Percentiles rank a stretch among this genome's conserved stretches.
Evolutionary conservation across 2,329 filamentous ascomycete species (phyloP).

Genomic region (Penicillium thymicola): DNA sequence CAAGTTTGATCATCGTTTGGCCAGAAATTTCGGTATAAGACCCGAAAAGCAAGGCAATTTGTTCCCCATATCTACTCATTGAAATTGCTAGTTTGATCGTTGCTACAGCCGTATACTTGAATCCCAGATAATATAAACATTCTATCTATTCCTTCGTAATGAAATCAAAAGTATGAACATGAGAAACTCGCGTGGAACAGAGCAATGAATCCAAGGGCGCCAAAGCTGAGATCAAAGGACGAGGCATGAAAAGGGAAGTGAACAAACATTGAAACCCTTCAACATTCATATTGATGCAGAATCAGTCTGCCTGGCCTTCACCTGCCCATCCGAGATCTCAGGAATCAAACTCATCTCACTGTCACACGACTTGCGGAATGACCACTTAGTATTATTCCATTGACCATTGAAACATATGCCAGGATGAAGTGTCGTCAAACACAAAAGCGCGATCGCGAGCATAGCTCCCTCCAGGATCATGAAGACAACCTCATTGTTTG

Average conservation of each 20-base stretch:
- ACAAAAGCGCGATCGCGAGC: slow-evolving; percentile 33
- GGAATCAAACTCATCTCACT: neutral
- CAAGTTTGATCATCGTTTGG: neutral
- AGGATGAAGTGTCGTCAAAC: neutral
- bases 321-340: neutral
- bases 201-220: neutral
- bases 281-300: neutral
- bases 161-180: neutral
- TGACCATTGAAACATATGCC: neutral
- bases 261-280: neutral
- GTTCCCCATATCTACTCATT: neutral
- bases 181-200: neutral
- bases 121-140: neutral
- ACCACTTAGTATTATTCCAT: neutral
- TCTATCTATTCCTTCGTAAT: neutral
- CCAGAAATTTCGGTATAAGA: neutral
- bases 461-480: slow-evolving; percentile 53
- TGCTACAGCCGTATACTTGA: neutral
- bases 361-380: neutral
- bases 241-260: neutral
- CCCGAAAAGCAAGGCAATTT: neutral
- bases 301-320: neutral
- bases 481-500: slow-evolving; percentile 49
- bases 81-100: neutral
- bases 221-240: neutral